Percentiles rank a stretch among this genome's conserved stretches.
phyloP scores from a whole-genome alignment of 352 stramenopile species.

The Thalassiosira delicatula region DNA sequence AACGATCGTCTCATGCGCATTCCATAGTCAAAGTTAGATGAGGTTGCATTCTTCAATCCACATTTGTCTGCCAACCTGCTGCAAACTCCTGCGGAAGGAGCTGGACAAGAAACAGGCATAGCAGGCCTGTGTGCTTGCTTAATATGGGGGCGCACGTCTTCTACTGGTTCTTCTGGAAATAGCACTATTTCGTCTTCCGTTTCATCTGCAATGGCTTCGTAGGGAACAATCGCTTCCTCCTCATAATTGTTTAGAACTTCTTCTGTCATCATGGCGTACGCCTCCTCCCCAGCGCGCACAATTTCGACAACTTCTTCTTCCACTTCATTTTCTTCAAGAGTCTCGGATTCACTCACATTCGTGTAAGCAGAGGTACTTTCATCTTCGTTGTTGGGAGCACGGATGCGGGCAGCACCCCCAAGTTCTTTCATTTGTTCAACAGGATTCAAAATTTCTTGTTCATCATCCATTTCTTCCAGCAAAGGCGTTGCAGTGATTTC shows the following conservation, averaged over 20 bases:
- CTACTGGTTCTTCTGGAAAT: conserved; percentile 51
- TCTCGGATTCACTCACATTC: conserved; percentile 45
- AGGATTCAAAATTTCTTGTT: conserved; percentile 36
- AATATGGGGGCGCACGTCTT: neutral
- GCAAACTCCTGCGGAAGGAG: conserved; percentile 48
- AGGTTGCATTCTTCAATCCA: conserved; percentile 33
- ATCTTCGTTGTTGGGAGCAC: conserved; percentile 60
- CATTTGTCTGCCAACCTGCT: conserved; percentile 55
- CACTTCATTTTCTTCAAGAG: conserved; percentile 35
- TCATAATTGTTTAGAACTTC: conserved; percentile 40
- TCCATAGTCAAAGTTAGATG: conserved; percentile 76
- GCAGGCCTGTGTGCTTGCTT: conserved; percentile 21
- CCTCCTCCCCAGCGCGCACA: conserved; percentile 48
- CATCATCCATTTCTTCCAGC: conserved; percentile 55
- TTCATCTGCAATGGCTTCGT: conserved; percentile 12
- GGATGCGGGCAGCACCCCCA: conserved; percentile 49
- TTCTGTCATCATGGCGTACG: conserved; percentile 67
- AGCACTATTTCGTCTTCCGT: conserved; percentile 38
- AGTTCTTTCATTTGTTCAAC: conserved; percentile 52
- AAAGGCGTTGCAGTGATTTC: conserved; percentile 39
- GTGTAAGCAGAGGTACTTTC: conserved; percentile 51
- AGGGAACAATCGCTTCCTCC: conserved; percentile 47
- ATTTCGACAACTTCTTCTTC: conserved; percentile 53
- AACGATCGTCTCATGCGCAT: conserved; percentile 80
- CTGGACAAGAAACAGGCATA: neutral